A percentile compares a stretch with the other conserved stretches of the same genome.
phyloP scores from a whole-genome alignment of 2,329 filamentous ascomycete species.

The Exophiala lecanii-corni region DNA sequence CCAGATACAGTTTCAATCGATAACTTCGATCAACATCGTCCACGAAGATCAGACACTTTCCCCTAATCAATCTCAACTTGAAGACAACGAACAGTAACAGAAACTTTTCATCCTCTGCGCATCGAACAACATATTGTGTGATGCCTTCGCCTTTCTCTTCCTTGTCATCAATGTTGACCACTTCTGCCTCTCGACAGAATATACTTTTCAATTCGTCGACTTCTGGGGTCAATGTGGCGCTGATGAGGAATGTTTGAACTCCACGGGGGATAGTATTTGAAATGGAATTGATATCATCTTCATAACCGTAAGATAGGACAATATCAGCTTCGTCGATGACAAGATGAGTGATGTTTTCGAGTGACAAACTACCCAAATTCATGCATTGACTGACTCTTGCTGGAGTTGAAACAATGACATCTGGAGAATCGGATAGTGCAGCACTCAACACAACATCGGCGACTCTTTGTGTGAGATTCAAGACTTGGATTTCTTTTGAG shows the following conservation, averaged over 20 bases:
- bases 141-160: constrained; percentile 72
- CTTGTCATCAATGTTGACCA: constrained; percentile 77
- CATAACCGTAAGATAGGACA: constrained; percentile 88
- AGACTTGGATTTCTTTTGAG: constrained; percentile 72
- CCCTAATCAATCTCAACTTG: constrained; percentile 88
- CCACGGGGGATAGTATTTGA: constrained; percentile 74
- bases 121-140: constrained; percentile 82
- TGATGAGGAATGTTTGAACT: constrained; percentile 88
- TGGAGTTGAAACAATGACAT: constrained; percentile 87
- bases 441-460: constrained; percentile 84
- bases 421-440: constrained; percentile 76
- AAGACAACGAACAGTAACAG: constrained; percentile 89
- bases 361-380: constrained; percentile 64
- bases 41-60: constrained; percentile 82
- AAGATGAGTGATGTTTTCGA: constrained; percentile 68
- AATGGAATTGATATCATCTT: constrained; percentile 79
- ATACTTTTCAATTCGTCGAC: constrained; percentile 78
- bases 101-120: constrained; percentile 97
- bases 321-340: constrained; percentile 94
- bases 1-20: constrained; percentile 86
- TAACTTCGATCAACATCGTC: constrained; percentile 86
- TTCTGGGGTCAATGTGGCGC: constrained; percentile 83
- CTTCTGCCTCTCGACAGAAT: constrained; percentile 74
- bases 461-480: constrained; percentile 87
- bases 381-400: constrained; percentile 76